Evolutionary conservation across 345 rosid species (phyloP), one percentile per base, ranked within the genome.

Genomic region (Cardiospermum halicacabum): DNA sequence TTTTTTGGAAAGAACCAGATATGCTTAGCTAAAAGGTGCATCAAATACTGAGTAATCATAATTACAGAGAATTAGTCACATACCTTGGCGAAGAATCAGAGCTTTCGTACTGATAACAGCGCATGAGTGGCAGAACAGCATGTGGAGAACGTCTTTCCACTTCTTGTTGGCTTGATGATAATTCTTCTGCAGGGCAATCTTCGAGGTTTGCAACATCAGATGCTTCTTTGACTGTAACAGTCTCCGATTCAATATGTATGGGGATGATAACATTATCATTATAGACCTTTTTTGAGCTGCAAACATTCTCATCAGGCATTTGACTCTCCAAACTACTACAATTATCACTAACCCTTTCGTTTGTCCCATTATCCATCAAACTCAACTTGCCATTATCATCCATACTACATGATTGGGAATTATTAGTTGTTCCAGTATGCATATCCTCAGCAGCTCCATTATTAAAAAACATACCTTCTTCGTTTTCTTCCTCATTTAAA

Each of bases 11-110:
- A 18, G 3, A 57, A 11, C 56, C 6, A 4, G 18, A 12, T 19
- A 62, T 69, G 43, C 24, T 70, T 55, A 56, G 34, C 61, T 61
- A 60, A 42, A 40, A 56, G 24, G 30, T 21, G 15, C 53, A 22
- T 16, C 11, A 32, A 19, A 58, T 28, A 21, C 42, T n/a, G 13
- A 10, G 27, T 19, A 37, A 40, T 27, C 34, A 34, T 27, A 15
- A 47, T 32, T 49, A n/a, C 8, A 67, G 22, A 50, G 47, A 63
- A 57, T n/a, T 34, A 70, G 56, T n/a, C 30, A 60, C 31, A 51
- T 75, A 92, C 98, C 98, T 84, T 68, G 86, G 75, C 65, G 84
- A 86, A 67, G 91, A 81, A 57, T 89, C 96, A 32, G 96, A 82
- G 75, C 89, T 84, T 69, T 92, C 98, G 62, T 78, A 86, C 59